Base-by-base conservation (phyloP, 192 early-diverging fungal genomes). In the Funneliformis mosseae region DNA sequence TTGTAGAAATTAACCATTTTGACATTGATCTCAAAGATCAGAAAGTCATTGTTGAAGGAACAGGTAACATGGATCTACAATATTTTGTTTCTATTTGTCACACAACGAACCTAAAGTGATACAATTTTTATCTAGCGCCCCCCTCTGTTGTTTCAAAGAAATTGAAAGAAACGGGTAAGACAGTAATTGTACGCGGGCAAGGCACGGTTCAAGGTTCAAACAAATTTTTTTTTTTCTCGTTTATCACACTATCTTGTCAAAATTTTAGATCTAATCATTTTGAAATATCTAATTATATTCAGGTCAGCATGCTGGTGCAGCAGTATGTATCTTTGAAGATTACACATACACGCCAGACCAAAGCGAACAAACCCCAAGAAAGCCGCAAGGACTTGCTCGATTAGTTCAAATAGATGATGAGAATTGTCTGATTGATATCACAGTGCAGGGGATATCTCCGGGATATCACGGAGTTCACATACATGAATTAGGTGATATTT, bases 241-340 rank as follows among this genome's bases (percentile, higher is more conserved):
- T 62, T 45, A 46, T 66, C 16, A n/a, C 72, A 25, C 33, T 33
- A 33, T 33, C 33, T 33, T 33, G 27, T 28, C 14, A 63, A 23
- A 21, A 42, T 38, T n/a, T 28, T 9, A 43, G 4, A 21, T 25
- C 45, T 63, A 78, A n/a, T 72, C 23, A 23, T 23, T 8, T 25
- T 73, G 55, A 42, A 55, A n/a, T n/a, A 39, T 42, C 48, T 41
- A n/a, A 60, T 14, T 66, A 50, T 67, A 43, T 74, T 33, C 39
- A 85, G 85, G 82, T 18, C 81, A 80, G 8, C 92, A 94, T 77
- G 87, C 92, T 60, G 94, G 93, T 43, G 95, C 95, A 0, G 96
- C 96, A 23, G 96, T 97, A 8, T 96, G 96, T 79, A 97, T 97
- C 42, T 93, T 97, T 71, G 94, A 97, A 73, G 88, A 86, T 74